Percentiles rank a stretch among this genome's conserved stretches.
Evolutionary conservation across 192 early-diverging fungal genomes (phyloP).

Genomic region (Phycomyces blakesleeanus): DNA sequence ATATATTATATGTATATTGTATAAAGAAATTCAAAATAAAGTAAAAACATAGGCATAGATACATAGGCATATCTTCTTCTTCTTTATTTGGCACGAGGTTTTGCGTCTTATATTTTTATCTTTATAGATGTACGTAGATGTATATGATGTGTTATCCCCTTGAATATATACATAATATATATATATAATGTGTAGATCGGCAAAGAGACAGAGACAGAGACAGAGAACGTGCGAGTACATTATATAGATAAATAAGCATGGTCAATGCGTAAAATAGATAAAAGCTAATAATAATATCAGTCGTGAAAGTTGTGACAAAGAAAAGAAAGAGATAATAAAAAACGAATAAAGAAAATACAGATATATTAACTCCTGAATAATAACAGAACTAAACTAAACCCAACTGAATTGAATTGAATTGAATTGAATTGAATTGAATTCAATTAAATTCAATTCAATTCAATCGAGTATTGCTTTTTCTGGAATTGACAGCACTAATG

Average conservation of each 20-base stretch:
- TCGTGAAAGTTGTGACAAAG: not conserved
- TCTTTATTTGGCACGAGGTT: slow-evolving; percentile 6
- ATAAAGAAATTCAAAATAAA: too few relatives aligned
- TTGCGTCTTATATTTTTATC: slow-evolving; percentile 12
- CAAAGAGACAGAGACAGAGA: too few relatives aligned
- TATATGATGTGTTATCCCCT: slow-evolving; percentile 2
- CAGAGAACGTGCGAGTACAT: slow-evolving; percentile 7
- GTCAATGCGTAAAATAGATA: not conserved
- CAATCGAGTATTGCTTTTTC: too few relatives aligned
- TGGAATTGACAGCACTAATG: too few relatives aligned
- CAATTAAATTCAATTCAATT: too few relatives aligned
- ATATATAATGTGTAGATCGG: not conserved
- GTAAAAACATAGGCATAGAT: not conserved
- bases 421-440: too few relatives aligned
- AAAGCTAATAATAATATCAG: not conserved
- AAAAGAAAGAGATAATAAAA: too few relatives aligned
- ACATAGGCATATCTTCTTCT: not conserved
- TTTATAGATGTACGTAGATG: not conserved
- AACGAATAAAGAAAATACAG: too few relatives aligned
- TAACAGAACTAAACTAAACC: too few relatives aligned
- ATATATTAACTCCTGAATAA: too few relatives aligned
- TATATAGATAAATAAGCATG: not conserved
- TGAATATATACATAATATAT: slow-evolving; percentile 5
- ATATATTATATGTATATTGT: too few relatives aligned
- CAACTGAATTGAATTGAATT: too few relatives aligned